These are phyloP conservation scores for Thalassiosira tumida DNA, from an alignment of 352 stramenopile genomes.

Conservation along the genomic window DNA sequence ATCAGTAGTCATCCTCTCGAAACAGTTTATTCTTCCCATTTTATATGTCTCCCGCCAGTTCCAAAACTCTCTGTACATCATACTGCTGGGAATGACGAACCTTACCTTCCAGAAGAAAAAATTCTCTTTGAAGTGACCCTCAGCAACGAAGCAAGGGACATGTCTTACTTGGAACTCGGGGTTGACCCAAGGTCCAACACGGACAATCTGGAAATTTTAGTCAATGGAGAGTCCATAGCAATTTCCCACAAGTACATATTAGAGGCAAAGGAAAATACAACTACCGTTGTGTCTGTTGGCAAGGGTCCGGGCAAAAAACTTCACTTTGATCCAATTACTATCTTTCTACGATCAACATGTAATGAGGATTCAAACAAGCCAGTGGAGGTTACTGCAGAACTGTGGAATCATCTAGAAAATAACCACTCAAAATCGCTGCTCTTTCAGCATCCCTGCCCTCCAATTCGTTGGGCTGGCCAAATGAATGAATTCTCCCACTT, in stretches of 20 bases:
- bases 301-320: background rate
- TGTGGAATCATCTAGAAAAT: background rate
- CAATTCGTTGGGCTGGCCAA: background rate
- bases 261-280: background rate
- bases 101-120: background rate
- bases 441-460: background rate
- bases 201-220: background rate
- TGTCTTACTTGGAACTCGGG: background rate
- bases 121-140: background rate
- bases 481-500: background rate
- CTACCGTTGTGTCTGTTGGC: background rate
- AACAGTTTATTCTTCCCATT: background rate
- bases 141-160: background rate
- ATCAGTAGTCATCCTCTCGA: no score
- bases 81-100: background rate
- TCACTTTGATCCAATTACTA: background rate
- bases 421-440: background rate
- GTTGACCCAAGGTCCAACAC: background rate
- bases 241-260: background rate
- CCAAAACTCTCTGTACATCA: background rate
- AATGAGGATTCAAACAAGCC: background rate
- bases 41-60: background rate
- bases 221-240: background rate
- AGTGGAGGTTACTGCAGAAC: background rate
- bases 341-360: background rate